phyloP scores from a whole-genome alignment of 2,329 filamentous ascomycete genomes.

The Hirsutella rhossiliensis region DNA sequence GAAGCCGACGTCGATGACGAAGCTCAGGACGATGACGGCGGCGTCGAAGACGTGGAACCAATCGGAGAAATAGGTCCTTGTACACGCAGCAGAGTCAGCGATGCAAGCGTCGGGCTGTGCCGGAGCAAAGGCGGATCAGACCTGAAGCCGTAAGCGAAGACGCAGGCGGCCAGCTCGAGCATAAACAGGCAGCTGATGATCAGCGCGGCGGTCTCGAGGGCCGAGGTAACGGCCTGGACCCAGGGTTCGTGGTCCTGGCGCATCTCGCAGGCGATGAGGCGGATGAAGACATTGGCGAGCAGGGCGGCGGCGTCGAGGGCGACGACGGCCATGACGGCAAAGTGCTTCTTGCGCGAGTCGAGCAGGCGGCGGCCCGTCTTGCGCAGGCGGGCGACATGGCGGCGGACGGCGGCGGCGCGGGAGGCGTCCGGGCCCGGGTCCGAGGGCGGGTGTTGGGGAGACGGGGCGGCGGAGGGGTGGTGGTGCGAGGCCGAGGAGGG shows the following conservation, averaged over 20 bases:
- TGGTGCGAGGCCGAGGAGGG: no score
- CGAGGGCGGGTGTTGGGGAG: no score
- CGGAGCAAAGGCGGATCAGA: constrained; percentile 21
- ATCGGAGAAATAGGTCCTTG: constrained; percentile 38
- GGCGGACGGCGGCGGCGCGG: not conserved
- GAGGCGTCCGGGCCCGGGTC: no score
- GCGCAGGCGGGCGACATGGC: constrained; percentile 2
- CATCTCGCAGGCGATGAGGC: constrained; percentile 35
- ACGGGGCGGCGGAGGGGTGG: no score
- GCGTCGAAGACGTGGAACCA: constrained; percentile 56
- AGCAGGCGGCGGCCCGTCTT: constrained; percentile 11
- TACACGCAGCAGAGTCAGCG: not conserved
- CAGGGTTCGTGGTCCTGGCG: constrained; percentile 25
- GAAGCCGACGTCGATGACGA: constrained; percentile 48
- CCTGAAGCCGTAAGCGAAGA: constrained; percentile 50
- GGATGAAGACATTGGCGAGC: constrained; percentile 34
- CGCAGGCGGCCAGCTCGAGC: constrained; percentile 43
- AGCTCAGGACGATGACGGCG: constrained; percentile 47
- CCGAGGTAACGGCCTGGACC: constrained; percentile 23
- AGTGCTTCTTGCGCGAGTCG: constrained; percentile 30
- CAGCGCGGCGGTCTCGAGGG: constrained; percentile 39
- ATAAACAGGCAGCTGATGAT: constrained; percentile 54
- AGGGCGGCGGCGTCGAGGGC: constrained; percentile 32
- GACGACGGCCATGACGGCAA: constrained; percentile 29
- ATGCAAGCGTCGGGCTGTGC: not conserved